Evolutionary conservation across 2,329 filamentous ascomycete genomes (phyloP).

Genomic region (Mycocentrospora acerina): DNA sequence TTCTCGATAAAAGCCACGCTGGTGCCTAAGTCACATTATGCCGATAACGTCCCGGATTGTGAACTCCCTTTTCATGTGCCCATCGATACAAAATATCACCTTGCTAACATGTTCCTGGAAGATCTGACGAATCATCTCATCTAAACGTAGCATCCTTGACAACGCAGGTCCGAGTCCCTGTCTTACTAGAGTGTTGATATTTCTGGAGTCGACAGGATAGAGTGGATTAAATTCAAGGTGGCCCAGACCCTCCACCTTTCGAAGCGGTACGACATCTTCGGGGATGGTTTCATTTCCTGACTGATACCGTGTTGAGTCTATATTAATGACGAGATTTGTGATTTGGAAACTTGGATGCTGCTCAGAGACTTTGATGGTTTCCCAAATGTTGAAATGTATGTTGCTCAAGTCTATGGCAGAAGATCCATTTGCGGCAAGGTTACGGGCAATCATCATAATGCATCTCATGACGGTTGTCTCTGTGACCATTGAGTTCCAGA

Average conservation of each 20-base stretch:
- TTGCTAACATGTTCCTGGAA: too few relatives aligned
- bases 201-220: conserved; percentile 7
- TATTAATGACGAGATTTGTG: conserved; percentile 6
- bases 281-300: conserved; percentile 5
- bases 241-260: conserved; percentile 9
- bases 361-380: too few relatives aligned
- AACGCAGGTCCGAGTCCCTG: too few relatives aligned
- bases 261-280: conserved; percentile 10
- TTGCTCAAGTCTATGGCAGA: neutral
- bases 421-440: neutral
- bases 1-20: too few relatives aligned
- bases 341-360: too few relatives aligned
- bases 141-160: too few relatives aligned
- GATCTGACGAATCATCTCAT: too few relatives aligned
- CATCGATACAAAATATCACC: too few relatives aligned
- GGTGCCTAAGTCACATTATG: too few relatives aligned
- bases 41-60: too few relatives aligned
- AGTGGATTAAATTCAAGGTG: conserved; percentile 13
- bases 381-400: neutral
- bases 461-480: neutral
- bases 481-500: neutral
- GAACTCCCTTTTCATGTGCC: too few relatives aligned
- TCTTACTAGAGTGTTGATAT: too few relatives aligned
- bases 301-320: conserved; percentile 7
- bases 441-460: neutral